phyloP scores from a whole-genome alignment of 306 rosid genomes.

The Calophaca sinica region DNA sequence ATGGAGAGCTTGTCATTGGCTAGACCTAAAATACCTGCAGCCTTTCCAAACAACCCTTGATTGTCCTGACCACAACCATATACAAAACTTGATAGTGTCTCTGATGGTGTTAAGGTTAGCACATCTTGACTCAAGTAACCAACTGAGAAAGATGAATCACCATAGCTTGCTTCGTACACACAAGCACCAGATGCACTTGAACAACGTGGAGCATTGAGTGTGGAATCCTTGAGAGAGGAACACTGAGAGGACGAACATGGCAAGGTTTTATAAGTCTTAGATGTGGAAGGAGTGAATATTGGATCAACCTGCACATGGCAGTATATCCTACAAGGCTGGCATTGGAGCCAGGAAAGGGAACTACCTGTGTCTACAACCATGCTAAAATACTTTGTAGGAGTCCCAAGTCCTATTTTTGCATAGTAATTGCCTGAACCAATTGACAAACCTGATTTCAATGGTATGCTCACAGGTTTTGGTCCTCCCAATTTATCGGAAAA shows the following conservation, averaged over 20 bases:
- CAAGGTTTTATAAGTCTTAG: slow-evolving; percentile 56
- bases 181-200: slow-evolving; percentile 43
- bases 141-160: slow-evolving; percentile 62
- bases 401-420: slow-evolving; percentile 67
- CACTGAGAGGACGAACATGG: slow-evolving; percentile 56
- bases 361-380: slow-evolving; percentile 72
- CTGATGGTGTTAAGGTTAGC: slow-evolving; percentile 49
- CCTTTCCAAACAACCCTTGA: slow-evolving; percentile 63
- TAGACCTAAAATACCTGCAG: slow-evolving; percentile 64
- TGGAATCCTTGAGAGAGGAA: slow-evolving; percentile 56
- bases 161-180: slow-evolving; percentile 60
- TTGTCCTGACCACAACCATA: slow-evolving; percentile 73
- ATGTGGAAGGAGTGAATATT: slow-evolving; percentile 52
- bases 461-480: slow-evolving; percentile 48
- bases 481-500: slow-evolving; percentile 18
- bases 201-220: slow-evolving; percentile 64
- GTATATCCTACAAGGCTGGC: slow-evolving; percentile 61
- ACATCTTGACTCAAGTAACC: slow-evolving; percentile 67
- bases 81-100: slow-evolving; percentile 49
- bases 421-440: slow-evolving; percentile 65
- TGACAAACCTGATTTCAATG: slow-evolving; percentile 61
- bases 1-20: slow-evolving; percentile 58
- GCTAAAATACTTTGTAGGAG: slow-evolving; percentile 58
- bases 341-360: slow-evolving; percentile 75
- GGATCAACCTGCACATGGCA: slow-evolving; percentile 67